Evolutionary conservation across 371 early-diverging fungal species (phyloP), one percentile per base, ranked within the genome.

Genomic region (Sporodiniella umbellata): DNA sequence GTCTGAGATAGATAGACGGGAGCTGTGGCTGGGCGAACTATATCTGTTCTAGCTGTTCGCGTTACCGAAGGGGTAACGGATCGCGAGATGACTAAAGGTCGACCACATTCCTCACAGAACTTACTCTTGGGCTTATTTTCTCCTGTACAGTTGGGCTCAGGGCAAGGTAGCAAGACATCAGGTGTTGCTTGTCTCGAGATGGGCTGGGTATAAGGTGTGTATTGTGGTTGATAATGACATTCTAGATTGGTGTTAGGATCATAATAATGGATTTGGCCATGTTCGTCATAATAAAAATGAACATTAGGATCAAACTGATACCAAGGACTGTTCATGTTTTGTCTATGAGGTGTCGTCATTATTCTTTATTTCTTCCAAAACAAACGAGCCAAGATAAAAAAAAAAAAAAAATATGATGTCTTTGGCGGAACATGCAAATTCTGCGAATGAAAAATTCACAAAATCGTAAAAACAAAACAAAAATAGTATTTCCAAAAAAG

Each of bases 71-170:
- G 78, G 15, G 78, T 79, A 0, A 64, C 64, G 1, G 81, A 58
- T 33, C 76, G 64, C 3, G 80, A 79, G 8, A 66, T 57, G 18
- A 50, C 62, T 45, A 86, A 64, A 0, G 73, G 72, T 22, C 79
- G 73, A 21, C 88, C 88, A 57, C 88, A 88, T 52, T 86, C 86
- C 19, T 78, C 78, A 57, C 88, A 88, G 49, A 88, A 88, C 57
- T 88, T 88, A 4, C 83, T 75, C 10, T 70, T 80, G 1, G 74
- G 58, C 28, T 82, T 84, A 46, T 87, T 88, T 52, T 79, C 78
- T 24, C 82, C 85, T 19, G 69, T 64, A 53, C 88, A 88, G 37
- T 64, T 69, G 12, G 79, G 68, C 44, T 75, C 75, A 18, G 83
- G 79, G 54, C 83, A 83, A 25, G 77, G 70, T 15, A 70, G 45